phyloP scores from a whole-genome alignment of 129 eudicot species.

The Rutidosis leptorrhynchoides region DNA sequence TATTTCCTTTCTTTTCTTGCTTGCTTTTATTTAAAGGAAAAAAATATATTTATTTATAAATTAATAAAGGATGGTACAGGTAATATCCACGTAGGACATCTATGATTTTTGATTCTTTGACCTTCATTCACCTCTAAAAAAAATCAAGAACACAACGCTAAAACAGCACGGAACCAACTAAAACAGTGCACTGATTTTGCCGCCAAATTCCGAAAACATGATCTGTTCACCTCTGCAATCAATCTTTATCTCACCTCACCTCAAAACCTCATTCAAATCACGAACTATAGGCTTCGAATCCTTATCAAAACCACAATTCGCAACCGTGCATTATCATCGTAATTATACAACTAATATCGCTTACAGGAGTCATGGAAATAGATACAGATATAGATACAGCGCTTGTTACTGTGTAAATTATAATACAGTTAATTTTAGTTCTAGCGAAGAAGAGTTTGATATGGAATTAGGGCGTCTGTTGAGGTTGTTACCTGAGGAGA shows the following conservation, averaged over 20 bases:
- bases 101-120: not conserved
- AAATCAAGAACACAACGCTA: slow-evolving; percentile 16
- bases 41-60: too few relatives aligned
- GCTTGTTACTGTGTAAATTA: slow-evolving; percentile 32
- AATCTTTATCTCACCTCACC: slow-evolving; percentile 33
- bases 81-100: not conserved
- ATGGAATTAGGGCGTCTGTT: slow-evolving; percentile 65
- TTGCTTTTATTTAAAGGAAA: too few relatives aligned
- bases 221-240: slow-evolving; percentile 31
- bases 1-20: too few relatives aligned
- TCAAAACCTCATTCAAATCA: slow-evolving; percentile 1
- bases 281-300: slow-evolving; percentile 20
- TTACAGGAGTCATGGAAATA: slow-evolving; percentile 15
- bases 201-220: slow-evolving; percentile 49
- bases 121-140: slow-evolving; percentile 20
- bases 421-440: slow-evolving; percentile 9
- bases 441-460: slow-evolving; percentile 46
- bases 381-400: not conserved
- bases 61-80: not conserved
- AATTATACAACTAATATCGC: not conserved
- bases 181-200: slow-evolving; percentile 37
- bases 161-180: slow-evolving; percentile 6
- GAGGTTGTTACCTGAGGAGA: slow-evolving; percentile 78
- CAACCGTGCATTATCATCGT: slow-evolving; percentile 3
- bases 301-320: slow-evolving; percentile 29